Conservation (phyloP, 106 monocot species). For the Dioscorea alata region DNA sequence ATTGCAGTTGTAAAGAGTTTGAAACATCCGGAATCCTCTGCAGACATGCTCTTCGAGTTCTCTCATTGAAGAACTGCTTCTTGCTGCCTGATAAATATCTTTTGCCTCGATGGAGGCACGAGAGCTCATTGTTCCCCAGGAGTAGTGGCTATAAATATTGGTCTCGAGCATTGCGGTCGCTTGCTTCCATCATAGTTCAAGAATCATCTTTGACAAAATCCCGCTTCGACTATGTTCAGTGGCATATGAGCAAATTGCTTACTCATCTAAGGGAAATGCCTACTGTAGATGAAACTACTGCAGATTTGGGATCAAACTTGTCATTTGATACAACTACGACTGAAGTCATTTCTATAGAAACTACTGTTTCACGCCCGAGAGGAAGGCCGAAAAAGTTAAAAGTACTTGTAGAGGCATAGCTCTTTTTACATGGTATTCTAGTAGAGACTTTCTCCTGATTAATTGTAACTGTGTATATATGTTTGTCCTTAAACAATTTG, state of each 20-base stretch:
- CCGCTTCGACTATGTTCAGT: slow-evolving; percentile 63
- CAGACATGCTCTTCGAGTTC: slow-evolving; percentile 55
- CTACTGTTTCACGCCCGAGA: background rate
- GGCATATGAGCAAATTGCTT: slow-evolving; percentile 70
- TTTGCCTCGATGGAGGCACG: slow-evolving; percentile 54
- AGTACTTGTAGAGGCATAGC: background rate
- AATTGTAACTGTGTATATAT: background rate
- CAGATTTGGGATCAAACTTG: slow-evolving; percentile 19
- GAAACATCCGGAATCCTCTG: slow-evolving; percentile 65
- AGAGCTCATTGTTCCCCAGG: slow-evolving; percentile 62
- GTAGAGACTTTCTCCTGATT: background rate
- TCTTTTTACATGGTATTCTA: background rate
- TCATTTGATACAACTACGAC: slow-evolving; percentile 8
- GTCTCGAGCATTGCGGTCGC: slow-evolving; percentile 49
- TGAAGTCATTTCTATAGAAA: slow-evolving; percentile 1
- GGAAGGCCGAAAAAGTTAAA: background rate
- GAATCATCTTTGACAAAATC: slow-evolving; percentile 65
- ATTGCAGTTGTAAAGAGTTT: slow-evolving; percentile 70
- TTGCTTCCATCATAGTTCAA: slow-evolving; percentile 64
- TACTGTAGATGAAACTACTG: slow-evolving; percentile 29
- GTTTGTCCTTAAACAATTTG: background rate
- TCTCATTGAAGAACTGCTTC: slow-evolving; percentile 69
- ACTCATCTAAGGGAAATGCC: slow-evolving; percentile 67
- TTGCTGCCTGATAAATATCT: slow-evolving; percentile 64
- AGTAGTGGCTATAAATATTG: slow-evolving; percentile 58